Base-by-base conservation (phyloP, 1,139 yeast genomes). In the Magnusiomyces ingens region DNA sequence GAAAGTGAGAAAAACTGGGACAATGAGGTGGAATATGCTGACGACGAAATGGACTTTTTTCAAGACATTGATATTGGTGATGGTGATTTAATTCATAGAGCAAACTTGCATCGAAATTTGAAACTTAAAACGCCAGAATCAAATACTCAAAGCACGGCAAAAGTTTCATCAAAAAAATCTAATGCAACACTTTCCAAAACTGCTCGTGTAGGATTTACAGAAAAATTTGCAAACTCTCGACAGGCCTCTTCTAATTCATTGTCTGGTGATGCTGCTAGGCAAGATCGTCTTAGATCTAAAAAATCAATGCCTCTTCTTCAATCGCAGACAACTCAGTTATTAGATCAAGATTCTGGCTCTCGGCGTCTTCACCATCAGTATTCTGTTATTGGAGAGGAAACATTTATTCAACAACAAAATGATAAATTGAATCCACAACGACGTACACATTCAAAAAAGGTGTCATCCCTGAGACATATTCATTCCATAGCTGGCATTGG, bases 41-140 rank as follows among this genome's bases (percentile, higher is more conserved):
- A 55, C 17, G 63, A 56, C 5, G 62, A 59, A 45, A 11, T 41
- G 44, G 62, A 61, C 41, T 55, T 61, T 50, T 51, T 62, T 22
- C 61, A 62, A 10, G 66, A 65, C n/a, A 54, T 63, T 48, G 68
- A 65, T 12, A 29, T 59, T n/a, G 55, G 57, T 21, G 37, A 53
- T 38, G 61, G 55, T 42, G 57, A 55, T n/a, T 48, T 55, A 12
- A 51, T 51, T 19, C 46, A 40, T 43, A 50, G 42, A 15, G 17
- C 52, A 17, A 54, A 59, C n/a, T 45, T 59, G 17, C 64, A 63
- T 47, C 52, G 55, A 32, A 63, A 63, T 49, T 59, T 64, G 18
- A 56, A 62, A 13, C 50, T 63, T 11, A 60, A 61, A 35, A 38
- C 18, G 43, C 22, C 52, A 40, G 37, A 13, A 17, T 10, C 36